A percentile compares a stretch with the other conserved stretches of the same genome.
phyloP scores from a whole-genome alignment of 371 early-diverging fungal genomes.

The Mucor velutinosus region DNA sequence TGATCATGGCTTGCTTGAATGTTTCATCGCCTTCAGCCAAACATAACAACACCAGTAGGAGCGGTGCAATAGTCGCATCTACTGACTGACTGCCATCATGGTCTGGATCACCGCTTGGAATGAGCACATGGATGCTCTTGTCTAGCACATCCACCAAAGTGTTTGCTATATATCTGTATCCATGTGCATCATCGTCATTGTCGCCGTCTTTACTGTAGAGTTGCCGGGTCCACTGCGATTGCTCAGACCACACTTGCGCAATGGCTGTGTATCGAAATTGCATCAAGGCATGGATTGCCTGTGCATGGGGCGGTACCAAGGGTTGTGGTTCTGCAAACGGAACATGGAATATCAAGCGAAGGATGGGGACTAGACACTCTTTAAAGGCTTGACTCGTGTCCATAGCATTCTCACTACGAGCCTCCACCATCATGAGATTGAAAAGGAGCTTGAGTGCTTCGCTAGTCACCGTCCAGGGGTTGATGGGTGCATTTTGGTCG shows the following conservation, averaged over 20 bases:
- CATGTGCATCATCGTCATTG: slow-evolving; percentile 7
- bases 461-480: slow-evolving; percentile 49
- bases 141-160: slow-evolving; percentile 32
- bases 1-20: slow-evolving; percentile 38
- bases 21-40: slow-evolving; percentile 52
- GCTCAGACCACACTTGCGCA: slow-evolving; percentile 41
- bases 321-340: slow-evolving; percentile 59
- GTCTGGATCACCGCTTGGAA: slow-evolving; percentile 49
- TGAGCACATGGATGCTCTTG: slow-evolving; percentile 30
- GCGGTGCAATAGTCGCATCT: slow-evolving; percentile 70
- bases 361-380: slow-evolving; percentile 33
- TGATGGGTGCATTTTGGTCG: slow-evolving; percentile 31
- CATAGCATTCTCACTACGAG: slow-evolving; percentile 19
- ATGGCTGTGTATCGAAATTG: slow-evolving; percentile 54
- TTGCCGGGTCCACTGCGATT: slow-evolving; percentile 14
- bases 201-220: neutral
- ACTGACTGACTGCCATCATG: slow-evolving; percentile 50
- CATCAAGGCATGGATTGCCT: slow-evolving; percentile 75
- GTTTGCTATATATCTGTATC: slow-evolving; percentile 8
- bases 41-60: slow-evolving; percentile 56
- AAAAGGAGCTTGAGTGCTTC: slow-evolving; percentile 66
- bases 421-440: slow-evolving; percentile 53
- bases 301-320: slow-evolving; percentile 72
- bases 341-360: slow-evolving; percentile 39
- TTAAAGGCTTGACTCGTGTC: slow-evolving; percentile 21